These are phyloP conservation scores for Skeletonema menzelii DNA, from an alignment of 108 stramenopile species.

Conservation along the genomic window DNA sequence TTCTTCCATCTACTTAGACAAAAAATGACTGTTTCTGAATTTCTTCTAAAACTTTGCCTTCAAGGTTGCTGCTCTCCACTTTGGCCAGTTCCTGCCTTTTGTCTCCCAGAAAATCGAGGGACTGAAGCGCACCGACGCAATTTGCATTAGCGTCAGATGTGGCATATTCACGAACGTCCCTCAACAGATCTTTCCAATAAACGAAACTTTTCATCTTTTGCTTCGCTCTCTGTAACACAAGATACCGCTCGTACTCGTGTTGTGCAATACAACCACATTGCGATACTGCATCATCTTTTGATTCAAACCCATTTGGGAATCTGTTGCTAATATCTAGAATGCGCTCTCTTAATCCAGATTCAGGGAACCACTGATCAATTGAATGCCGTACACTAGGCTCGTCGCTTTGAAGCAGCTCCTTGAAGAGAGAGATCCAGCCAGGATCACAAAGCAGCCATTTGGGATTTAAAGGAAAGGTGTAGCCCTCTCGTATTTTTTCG, in stretches of 20 bases:
- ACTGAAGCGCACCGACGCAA: background rate
- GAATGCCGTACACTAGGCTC: slow-evolving; percentile 39
- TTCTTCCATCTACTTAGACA: background rate
- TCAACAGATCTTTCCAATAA: slow-evolving; percentile 2
- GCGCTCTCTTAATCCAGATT: slow-evolving; percentile 54
- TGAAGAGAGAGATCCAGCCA: slow-evolving; percentile 60
- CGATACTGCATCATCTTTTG: background rate
- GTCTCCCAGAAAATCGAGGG: background rate
- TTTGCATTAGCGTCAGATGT: background rate
- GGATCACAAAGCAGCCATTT: slow-evolving; percentile 52
- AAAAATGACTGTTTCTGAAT: background rate
- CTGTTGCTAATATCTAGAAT: slow-evolving; percentile 53
- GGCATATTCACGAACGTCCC: background rate
- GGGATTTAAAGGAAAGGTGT: slow-evolving; percentile 60
- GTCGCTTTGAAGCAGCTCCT: slow-evolving; percentile 47
- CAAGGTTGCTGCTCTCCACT: background rate
- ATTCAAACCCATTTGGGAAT: slow-evolving; percentile 56
- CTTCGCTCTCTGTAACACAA: slow-evolving; percentile 18
- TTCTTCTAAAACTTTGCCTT: background rate
- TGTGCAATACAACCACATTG: slow-evolving; percentile 4
- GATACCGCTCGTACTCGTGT: slow-evolving; percentile 26
- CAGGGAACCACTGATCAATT: slow-evolving; percentile 57
- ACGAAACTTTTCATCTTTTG: slow-evolving; percentile 6
- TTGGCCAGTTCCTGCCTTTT: background rate
- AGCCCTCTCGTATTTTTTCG: slow-evolving; percentile 53